Percentiles rank a stretch among this genome's conserved stretches.
Evolutionary conservation across 202 grass and related monocot species (phyloP).

Genomic region (Zoysia matrella): DNA sequence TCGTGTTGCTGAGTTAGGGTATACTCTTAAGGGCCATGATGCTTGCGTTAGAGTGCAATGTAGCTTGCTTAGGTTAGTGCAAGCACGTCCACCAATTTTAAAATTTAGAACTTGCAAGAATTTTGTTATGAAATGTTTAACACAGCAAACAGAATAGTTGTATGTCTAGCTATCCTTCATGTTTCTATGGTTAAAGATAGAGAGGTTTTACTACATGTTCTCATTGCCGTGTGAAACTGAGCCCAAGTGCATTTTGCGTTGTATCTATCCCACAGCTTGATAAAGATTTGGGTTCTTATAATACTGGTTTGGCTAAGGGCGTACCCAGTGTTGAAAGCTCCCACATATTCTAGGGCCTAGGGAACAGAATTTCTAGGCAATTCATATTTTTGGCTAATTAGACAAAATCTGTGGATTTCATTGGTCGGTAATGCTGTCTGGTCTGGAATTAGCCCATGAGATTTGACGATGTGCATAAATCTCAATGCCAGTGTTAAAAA

Average conservation of each 20-base stretch:
- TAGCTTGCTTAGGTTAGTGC: constrained; percentile 33
- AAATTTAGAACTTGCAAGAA: constrained; percentile 16
- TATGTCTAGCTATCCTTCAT: background rate
- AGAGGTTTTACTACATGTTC: background rate
- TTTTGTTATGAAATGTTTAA: constrained; percentile 5
- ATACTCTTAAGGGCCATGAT: background rate
- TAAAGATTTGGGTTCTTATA: background rate
- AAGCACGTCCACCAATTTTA: background rate
- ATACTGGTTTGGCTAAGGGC: background rate
- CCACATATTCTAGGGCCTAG: background rate
- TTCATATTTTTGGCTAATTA: constrained; percentile 1
- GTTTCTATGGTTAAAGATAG: background rate
- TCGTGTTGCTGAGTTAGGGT: background rate
- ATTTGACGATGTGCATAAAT: background rate
- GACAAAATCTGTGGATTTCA: background rate
- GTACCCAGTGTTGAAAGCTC: background rate
- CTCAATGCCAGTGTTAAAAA: no score
- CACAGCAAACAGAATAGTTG: background rate
- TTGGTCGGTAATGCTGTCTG: background rate
- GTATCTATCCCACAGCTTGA: background rate
- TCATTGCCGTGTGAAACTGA: background rate
- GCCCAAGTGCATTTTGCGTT: constrained; percentile 12
- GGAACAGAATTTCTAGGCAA: background rate
- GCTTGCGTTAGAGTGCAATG: constrained; percentile 14
- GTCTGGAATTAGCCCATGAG: background rate